These are phyloP conservation scores for Scutellaria barbata DNA, from an alignment of 257 asterid genomes.

Conservation along the genomic window DNA sequence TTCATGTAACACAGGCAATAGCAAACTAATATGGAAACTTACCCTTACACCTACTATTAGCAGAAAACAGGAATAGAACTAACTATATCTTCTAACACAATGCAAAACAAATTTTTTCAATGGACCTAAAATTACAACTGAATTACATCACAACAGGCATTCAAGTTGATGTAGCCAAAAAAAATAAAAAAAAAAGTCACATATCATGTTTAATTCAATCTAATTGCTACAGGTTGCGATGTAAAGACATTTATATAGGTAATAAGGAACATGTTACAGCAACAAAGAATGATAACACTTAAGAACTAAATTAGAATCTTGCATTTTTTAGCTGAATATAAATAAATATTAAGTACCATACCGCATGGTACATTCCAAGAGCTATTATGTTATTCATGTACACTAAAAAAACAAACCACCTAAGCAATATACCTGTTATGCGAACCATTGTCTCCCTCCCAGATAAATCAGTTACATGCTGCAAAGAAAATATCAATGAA, in stretches of 20 bases:
- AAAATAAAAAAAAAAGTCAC: not conserved
- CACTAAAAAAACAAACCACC: not conserved
- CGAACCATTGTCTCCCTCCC: conserved; percentile 94
- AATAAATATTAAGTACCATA: not conserved
- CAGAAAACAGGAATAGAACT: not conserved
- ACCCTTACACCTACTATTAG: not conserved
- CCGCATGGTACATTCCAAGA: not conserved
- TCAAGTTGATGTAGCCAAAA: conserved; percentile 31
- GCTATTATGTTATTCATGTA: not conserved
- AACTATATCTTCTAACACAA: not conserved
- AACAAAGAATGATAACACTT: not conserved
- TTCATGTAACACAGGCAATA: not conserved
- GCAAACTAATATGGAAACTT: not conserved
- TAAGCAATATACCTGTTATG: conserved; percentile 63
- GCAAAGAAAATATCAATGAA: conserved; percentile 31
- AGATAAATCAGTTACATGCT: conserved; percentile 91
- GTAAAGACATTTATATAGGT: not conserved
- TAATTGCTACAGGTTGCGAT: not conserved
- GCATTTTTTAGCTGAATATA: not conserved
- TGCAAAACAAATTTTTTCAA: not conserved
- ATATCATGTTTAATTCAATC: not conserved
- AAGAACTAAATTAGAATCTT: not conserved
- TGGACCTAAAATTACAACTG: not conserved
- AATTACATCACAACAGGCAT: conserved; percentile 15
- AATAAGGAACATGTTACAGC: not conserved